These are phyloP conservation scores for Globisporangium spiculum DNA, from an alignment of 352 stramenopile species.

Conservation along the genomic window DNA sequence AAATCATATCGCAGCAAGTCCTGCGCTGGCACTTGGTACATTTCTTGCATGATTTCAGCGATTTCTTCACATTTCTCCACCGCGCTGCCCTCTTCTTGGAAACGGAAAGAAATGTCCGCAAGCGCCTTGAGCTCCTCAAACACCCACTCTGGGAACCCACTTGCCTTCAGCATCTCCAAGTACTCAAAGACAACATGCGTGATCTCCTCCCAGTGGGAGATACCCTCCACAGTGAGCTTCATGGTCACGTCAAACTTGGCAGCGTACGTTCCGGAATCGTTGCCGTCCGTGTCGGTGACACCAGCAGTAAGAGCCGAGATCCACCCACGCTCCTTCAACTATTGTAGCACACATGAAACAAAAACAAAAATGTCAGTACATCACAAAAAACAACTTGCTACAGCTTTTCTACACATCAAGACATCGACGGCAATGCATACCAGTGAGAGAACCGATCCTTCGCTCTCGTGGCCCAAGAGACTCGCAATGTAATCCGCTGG, in stretches of 20 bases:
- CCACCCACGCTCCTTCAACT: constrained; percentile 79
- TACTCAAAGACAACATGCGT: constrained; percentile 67
- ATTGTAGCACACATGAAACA: constrained; percentile 3
- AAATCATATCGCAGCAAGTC: constrained; percentile 68
- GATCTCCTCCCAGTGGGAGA: constrained; percentile 62
- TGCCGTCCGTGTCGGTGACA: constrained; percentile 69
- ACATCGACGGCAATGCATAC: constrained; percentile 27
- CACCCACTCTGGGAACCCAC: constrained; percentile 58
- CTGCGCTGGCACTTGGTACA: constrained; percentile 48
- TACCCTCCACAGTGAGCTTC: constrained; percentile 61
- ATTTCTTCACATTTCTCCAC: constrained; percentile 71
- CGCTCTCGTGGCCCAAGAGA: constrained; percentile 79
- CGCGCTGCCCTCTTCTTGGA: constrained; percentile 67
- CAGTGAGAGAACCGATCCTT: constrained; percentile 78
- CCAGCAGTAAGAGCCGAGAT: constrained; percentile 73
- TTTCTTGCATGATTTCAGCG: constrained; percentile 71
- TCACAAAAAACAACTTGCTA: neutral
- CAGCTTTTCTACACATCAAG: neutral
- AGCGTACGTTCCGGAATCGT: constrained; percentile 63
- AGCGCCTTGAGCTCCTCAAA: constrained; percentile 73
- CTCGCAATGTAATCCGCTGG: constrained; percentile 77
- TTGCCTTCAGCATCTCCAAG: constrained; percentile 48
- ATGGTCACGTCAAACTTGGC: constrained; percentile 74
- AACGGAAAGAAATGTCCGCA: constrained; percentile 69
- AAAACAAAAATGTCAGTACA: neutral